Base-by-base conservation (phyloP, 345 rosid species). In the Brassica cretica region DNA sequence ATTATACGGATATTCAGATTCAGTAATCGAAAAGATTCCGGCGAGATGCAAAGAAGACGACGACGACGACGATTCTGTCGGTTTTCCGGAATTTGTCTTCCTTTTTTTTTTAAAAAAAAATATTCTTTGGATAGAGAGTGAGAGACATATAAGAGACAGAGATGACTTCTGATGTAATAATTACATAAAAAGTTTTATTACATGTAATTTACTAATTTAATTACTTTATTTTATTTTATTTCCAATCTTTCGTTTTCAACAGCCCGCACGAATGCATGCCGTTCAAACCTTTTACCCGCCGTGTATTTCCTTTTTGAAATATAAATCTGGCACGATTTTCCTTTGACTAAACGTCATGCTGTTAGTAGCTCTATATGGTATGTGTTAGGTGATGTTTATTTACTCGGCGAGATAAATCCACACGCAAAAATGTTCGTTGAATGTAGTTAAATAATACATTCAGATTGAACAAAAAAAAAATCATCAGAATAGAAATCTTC, bases 121-220 rank as follows among this genome's bases (percentile, higher is more conserved):
- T 59, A 58, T 66, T 60, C 10, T 73, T 79, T 64, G 79, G 78
- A 79, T 68, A 78, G 76, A 78, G 81, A 80, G 75, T 74, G 82
- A 74, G 72, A 74, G 76, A 58, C 72, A 66, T 55, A 11, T 25
- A 46, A 70, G 80, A 66, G 62, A 49, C 55, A 49, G 63, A 66
- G 77, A 46, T 32, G 66, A 55, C 68, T 66, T 72, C 62, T 21
- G 5, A 25, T 64, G 29, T 76, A 29, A 30, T 60, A 19, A 69
- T 59, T 24, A 19, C 62, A 19, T 19, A 19, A 58, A 39, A 5
- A 41, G 59, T 53, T 53, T 15, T 53, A 16, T 53, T 53, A 56
- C 62, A 56, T 56, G 24, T 6, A 32, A 29, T n/a, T 2, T 16
- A 29, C 15, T 30, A 9, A 12, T 10, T 55, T 39, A 16, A 53